phyloP scores from a whole-genome alignment of 163 green algal species.

The Chlorella variabilis region DNA sequence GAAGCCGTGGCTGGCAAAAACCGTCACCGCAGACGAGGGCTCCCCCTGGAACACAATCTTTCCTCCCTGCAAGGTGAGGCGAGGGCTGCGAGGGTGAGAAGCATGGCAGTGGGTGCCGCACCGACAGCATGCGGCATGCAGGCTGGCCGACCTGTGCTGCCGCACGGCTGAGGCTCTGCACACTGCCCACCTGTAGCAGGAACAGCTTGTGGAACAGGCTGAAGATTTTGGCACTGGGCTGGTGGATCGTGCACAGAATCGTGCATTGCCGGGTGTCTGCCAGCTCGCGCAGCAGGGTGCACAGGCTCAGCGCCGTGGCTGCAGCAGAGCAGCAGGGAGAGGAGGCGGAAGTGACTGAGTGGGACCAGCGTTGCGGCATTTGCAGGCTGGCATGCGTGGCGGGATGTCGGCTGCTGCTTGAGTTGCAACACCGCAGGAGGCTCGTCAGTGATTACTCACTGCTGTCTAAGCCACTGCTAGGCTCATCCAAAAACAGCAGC shows the following conservation, averaged over 20 bases:
- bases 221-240: conserved; percentile 76
- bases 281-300: conserved; percentile 56
- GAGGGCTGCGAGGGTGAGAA: not conserved
- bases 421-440: no score
- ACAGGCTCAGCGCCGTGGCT: conserved; percentile 67
- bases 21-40: conserved; percentile 30
- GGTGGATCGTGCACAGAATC: conserved; percentile 83
- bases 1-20: conserved; percentile 56
- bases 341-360: not conserved
- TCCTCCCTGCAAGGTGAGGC: conserved; percentile 44
- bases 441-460: not conserved
- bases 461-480: conserved; percentile 71
- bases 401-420: not conserved
- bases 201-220: conserved; percentile 77
- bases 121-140: not conserved
- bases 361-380: no score
- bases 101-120: not conserved
- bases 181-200: conserved; percentile 54
- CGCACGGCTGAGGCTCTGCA: no score
- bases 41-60: conserved; percentile 56
- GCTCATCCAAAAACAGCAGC: conserved; percentile 81
- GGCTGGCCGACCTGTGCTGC: not conserved
- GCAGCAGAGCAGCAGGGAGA: not conserved
- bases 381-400: no score
- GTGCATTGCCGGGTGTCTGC: conserved; percentile 59